Evolutionary conservation across 371 early-diverging fungal species (phyloP), one percentile per base, ranked within the genome.

Genomic region (Gilbertella persicaria): DNA sequence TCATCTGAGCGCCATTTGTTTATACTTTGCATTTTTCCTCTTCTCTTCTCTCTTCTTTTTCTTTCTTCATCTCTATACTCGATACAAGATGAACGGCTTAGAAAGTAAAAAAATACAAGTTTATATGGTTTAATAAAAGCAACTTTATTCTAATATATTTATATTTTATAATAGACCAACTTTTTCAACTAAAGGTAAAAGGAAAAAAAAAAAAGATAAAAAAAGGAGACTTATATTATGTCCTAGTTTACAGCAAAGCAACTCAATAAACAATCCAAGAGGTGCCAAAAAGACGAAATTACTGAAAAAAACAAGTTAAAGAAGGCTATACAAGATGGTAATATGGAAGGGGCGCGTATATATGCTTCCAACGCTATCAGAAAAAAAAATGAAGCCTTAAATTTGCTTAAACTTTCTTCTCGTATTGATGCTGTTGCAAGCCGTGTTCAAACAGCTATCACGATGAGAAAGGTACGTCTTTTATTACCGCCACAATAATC

Each of bases 281-380:
- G 90, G 60, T 86, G 89, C 62, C 67, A 77, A 45, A 95, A 95
- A 72, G 96, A 95, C 60, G 95, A 94, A 64, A 71, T 64, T 14
- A 62, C 67, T 10, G 95, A 97, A 57, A 90, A 89, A 52, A 69
- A 69, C 37, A 92, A 93, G 72, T 60, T 98, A 37, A 98, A 98
- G 68, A 95, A 92, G 89, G 96, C 96, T 14, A 92, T 98, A 46
- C 91, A 94, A 74, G 86, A 91, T 67, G 91, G 93, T 19, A 95
- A 97, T 64, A 86, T 83, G 74, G 98, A 96, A 64, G 92, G 92
- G 1, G 97, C 98, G 12, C 86, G 92, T 60, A 89, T 98, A 56
- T 92, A 95, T 63, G 97, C 96, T 3, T 83, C 91, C 6, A 95
- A 96, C 62, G 96, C 95, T n/a, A 98, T 98, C 59, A 83, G 98